A percentile compares a stretch with the other conserved stretches of the same genome.
phyloP scores from a whole-genome alignment of 495 filamentous ascomycete genomes.

The Rusavskia elegans region DNA sequence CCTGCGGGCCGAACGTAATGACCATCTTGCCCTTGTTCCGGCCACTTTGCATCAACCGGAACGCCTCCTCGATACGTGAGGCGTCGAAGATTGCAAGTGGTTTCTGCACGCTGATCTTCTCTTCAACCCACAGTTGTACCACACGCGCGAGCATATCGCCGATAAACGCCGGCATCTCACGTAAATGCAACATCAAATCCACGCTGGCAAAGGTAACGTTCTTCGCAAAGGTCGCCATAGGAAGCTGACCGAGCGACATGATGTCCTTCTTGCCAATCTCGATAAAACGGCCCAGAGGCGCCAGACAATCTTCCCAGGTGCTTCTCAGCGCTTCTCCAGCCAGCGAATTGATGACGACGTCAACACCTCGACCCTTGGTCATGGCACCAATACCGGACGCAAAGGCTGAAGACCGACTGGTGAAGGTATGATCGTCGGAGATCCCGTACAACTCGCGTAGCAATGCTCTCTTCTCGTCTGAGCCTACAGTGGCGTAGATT shows the following conservation, averaged over 20 bases:
- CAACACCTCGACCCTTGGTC: constrained; percentile 35
- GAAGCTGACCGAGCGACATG: not conserved
- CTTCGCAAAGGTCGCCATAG: not conserved
- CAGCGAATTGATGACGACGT: constrained; percentile 37
- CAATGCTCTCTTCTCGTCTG: constrained; percentile 17
- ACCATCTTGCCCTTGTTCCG: constrained; percentile 42
- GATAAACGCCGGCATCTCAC: too few species aligned
- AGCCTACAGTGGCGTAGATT: constrained; percentile 38
- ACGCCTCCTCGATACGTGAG: constrained; percentile 28
- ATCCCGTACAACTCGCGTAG: constrained; percentile 24
- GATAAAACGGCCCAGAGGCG: constrained; percentile 24
- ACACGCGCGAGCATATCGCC: too few species aligned
- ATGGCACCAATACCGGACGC: constrained; percentile 22
- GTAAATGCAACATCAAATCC: not conserved
- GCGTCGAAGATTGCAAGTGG: constrained; percentile 24
- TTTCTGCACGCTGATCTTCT: constrained; percentile 6
- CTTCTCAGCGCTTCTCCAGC: constrained; percentile 23
- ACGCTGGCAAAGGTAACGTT: not conserved
- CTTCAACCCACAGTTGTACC: constrained; percentile 2
- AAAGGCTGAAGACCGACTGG: constrained; percentile 24
- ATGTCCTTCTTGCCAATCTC: constrained; percentile 1
- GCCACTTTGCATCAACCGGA: constrained; percentile 38
- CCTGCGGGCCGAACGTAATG: not conserved
- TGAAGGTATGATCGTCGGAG: constrained; percentile 27
- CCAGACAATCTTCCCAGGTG: constrained; percentile 24